Base-by-base conservation (phyloP, 345 rosid species). In the Balakata baccata region DNA sequence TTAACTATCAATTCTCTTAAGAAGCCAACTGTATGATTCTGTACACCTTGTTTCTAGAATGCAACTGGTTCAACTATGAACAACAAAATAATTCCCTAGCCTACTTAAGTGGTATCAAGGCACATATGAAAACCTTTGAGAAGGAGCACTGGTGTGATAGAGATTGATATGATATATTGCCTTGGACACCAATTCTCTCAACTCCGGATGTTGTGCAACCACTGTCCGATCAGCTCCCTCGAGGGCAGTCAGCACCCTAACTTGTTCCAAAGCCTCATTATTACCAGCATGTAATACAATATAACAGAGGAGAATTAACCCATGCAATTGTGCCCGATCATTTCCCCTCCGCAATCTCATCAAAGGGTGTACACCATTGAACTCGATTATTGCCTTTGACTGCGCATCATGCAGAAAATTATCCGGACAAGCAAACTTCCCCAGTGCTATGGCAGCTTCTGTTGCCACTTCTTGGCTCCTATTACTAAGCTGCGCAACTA, bases 221-320 rank as follows among this genome's bases (percentile, higher is more conserved):
- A 84, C 74, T 6, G 84, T 63, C 2, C 85, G 80, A 49, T 90
- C 97, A 0, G 86, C 91, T 47, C 97, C 98, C 80, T 92, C 97
- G 0, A 94, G 90, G n/a, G 86, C 90, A 53, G 84, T 88, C 83
- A 90, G 81, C 45, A 89, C 91, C 85, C 92, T 84, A 29, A 93
- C 89, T 68, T 85, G 94, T 46, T 87, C 90, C 80, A 92, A 37
- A 38, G 77, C 86, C 77, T 82, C 80, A 1, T 78, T 85, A 76
- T 92, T 81, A 62, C 93, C 87, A 4, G 90, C 89, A 56, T 85
- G 89, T 49, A 90, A 23, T 0, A 94, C 86, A 25, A 94, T 88
- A 83, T 89, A 88, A 79, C 98, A 92, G 58, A 94, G 88, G 68
- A 94, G 86, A 70, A 82, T 60, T 68, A 94, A 68, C 0, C 86